Base-by-base conservation (phyloP, 805 yeast species). In the Teunomyces tritomae region DNA sequence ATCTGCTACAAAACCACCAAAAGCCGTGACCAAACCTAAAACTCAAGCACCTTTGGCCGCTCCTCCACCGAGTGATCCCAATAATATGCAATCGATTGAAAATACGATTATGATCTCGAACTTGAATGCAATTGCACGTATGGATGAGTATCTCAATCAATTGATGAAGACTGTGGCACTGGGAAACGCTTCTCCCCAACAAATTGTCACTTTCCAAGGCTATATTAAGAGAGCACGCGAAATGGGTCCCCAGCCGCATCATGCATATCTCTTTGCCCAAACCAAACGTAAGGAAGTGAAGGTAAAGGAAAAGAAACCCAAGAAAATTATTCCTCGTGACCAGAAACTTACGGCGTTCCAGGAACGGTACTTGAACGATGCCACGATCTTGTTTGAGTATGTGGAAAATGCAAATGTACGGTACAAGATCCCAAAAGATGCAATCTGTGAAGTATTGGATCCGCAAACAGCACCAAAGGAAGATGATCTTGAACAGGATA, bases 161-260 rank as follows among this genome's bases (percentile, higher is more conserved):
- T 68, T 92, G 45, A 90, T 92, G 97, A 83, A 84, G 52, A 78
- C 77, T 4, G 97, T 92, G 2, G 97, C 98, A 0, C 78, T 85
- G 47, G 96, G 96, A 4, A 76, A 73, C 20, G 96, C 97, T 0
- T 64, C 82, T 0, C 78, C 80, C 4, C 83, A 77, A 5, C 92
- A 89, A 62, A 85, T 92, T 13, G 70, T 79, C 20, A 83, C 80
- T 40, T 92, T 92, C 63, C 96, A 91, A 63, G 83, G 78, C 16
- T 87, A 87, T 57, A 89, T 92, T 48, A 83, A 81, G 49, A 73
- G 82, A 46, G 97, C 97, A 0, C 77, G 86, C 51, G 81, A 77
- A 27, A 84, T 85, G 90, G 89, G 90, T 52, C 82, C 64, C 49
- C 82, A 56, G 53, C 66, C 73, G 3, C 76, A 71, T 45, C 72